phyloP scores from a whole-genome alignment of 176 grass and related monocot genomes.

The Musa acuminata region DNA sequence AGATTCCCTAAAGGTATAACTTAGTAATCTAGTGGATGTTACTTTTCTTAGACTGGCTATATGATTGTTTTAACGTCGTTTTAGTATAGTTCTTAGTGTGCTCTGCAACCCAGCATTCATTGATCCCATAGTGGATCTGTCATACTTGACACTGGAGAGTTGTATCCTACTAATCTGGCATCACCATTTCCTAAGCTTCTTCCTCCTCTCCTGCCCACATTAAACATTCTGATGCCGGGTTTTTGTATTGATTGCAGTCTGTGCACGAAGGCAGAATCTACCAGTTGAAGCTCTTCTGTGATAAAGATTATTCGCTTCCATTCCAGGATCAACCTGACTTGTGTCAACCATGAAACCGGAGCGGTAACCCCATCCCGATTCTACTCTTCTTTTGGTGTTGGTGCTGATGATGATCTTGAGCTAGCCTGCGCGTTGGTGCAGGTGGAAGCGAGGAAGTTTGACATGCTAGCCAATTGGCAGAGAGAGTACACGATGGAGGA shows the following conservation, averaged over 20 bases:
- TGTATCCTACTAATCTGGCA: too few relatives aligned
- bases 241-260: slow-evolving; percentile 9
- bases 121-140: too few relatives aligned
- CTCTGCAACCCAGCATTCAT: too few relatives aligned
- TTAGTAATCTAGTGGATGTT: too few relatives aligned
- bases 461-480: slow-evolving; percentile 30
- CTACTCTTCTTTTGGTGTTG: neutral
- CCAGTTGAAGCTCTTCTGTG: slow-evolving; percentile 48
- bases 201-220: neutral
- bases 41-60: too few relatives aligned
- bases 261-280: slow-evolving; percentile 46
- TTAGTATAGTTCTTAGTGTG: too few relatives aligned
- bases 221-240: neutral
- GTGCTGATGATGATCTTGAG: neutral
- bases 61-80: too few relatives aligned
- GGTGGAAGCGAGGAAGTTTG: slow-evolving; percentile 30
- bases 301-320: slow-evolving; percentile 28
- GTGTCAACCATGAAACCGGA: neutral
- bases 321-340: slow-evolving; percentile 8
- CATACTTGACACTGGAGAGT: too few relatives aligned
- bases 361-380: neutral
- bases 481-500: slow-evolving; percentile 46
- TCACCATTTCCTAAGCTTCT: neutral
- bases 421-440: neutral
- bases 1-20: too few relatives aligned